Conservation (phyloP, 2,329 filamentous ascomycete species). For the Peltaster fructicola region DNA sequence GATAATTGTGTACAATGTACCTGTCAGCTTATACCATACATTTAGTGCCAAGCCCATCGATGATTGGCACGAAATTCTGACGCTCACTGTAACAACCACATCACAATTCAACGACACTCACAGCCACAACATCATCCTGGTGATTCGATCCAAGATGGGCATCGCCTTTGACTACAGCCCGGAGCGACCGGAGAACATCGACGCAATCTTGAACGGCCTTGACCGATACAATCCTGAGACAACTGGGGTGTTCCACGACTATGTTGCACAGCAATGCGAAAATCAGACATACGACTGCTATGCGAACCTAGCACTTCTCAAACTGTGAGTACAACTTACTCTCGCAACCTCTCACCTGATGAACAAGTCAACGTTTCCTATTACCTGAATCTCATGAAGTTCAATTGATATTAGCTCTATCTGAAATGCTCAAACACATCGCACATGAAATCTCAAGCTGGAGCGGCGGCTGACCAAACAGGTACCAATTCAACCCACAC, state of each 20-base stretch:
- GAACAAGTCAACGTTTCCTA: constrained; percentile 88
- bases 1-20: too few species aligned
- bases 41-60: too few species aligned
- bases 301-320: constrained; percentile 86
- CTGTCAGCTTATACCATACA: too few species aligned
- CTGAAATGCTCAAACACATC: constrained; percentile 34
- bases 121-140: constrained; percentile 1
- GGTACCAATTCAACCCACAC: constrained; percentile 99
- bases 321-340: constrained; percentile 56
- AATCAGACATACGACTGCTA: constrained; percentile 88
- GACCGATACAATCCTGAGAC: constrained; percentile 98
- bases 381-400: constrained; percentile 73
- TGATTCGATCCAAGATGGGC: constrained; percentile 21
- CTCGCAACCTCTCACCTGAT: constrained; percentile 37
- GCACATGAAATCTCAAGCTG: not conserved
- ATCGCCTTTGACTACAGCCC: constrained; percentile 67
- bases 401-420: constrained; percentile 51
- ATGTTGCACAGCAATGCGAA: constrained; percentile 89
- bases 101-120: constrained; percentile 4
- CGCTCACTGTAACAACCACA: too few species aligned
- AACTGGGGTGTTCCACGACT: constrained; percentile 80
- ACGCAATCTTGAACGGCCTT: constrained; percentile 85
- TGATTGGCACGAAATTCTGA: too few species aligned
- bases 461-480: constrained; percentile 22
- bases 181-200: constrained; percentile 82